phyloP scores from a whole-genome alignment of 2,329 filamentous ascomycete genomes.

The Phoma sp. region DNA sequence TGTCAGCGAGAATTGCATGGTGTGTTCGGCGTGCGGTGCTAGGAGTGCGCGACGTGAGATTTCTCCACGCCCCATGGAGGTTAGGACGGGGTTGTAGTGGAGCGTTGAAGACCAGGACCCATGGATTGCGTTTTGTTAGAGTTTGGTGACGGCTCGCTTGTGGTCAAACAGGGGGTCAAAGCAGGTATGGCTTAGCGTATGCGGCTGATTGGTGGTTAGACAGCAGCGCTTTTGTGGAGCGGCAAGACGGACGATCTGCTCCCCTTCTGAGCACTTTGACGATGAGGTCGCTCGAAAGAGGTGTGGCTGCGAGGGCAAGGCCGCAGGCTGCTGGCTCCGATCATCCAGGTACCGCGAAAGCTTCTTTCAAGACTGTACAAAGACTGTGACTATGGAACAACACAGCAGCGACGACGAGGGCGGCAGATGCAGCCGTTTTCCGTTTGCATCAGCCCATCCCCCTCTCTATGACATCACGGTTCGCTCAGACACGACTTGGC shows the following conservation, averaged over 20 bases:
- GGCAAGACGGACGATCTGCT: slow-evolving; percentile 31
- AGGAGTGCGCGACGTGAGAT: background rate
- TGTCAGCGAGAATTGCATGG: slow-evolving; percentile 4
- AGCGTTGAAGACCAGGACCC: slow-evolving; percentile 12
- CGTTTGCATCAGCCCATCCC: slow-evolving; percentile 14
- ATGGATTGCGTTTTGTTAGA: slow-evolving; percentile 5
- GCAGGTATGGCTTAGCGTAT: slow-evolving; percentile 23
- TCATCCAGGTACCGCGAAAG: slow-evolving; percentile 30
- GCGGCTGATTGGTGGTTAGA: slow-evolving; percentile 24
- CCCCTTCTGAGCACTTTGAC: slow-evolving; percentile 25
- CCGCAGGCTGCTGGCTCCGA: slow-evolving; percentile 24
- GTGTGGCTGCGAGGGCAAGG: slow-evolving; percentile 21
- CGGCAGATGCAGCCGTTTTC: slow-evolving; percentile 13
- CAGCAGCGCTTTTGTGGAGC: slow-evolving; percentile 34
- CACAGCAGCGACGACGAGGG: background rate
- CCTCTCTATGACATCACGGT: slow-evolving; percentile 10
- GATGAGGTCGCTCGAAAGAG: slow-evolving; percentile 26
- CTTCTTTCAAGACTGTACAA: background rate
- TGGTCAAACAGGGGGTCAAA: slow-evolving; percentile 19
- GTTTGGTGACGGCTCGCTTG: slow-evolving; percentile 29
- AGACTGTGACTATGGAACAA: too few relatives aligned
- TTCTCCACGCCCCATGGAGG: slow-evolving; percentile 14
- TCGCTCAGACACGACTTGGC: slow-evolving; percentile 4
- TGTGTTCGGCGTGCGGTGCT: too few relatives aligned
- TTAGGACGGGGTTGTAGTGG: slow-evolving; percentile 18